These are phyloP conservation scores for Clonostachys chloroleuca DNA, from an alignment of 2,329 filamentous ascomycete genomes.

Conservation along the genomic window DNA sequence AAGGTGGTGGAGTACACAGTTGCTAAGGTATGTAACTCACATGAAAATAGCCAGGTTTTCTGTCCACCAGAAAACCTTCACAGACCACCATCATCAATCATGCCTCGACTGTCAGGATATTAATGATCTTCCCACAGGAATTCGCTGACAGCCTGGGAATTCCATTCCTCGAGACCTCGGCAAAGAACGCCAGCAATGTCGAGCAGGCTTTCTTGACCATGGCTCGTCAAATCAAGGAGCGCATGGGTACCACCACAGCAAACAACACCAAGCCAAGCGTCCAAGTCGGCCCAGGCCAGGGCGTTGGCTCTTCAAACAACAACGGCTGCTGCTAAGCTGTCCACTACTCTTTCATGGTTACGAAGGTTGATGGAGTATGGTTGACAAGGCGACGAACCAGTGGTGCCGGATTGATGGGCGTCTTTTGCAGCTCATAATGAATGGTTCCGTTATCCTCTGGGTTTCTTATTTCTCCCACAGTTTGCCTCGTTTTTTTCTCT, in stretches of 20 bases:
- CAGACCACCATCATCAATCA: neutral
- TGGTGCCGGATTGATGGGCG: neutral
- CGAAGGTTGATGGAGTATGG: neutral
- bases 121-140: slow-evolving; percentile 62
- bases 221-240: slow-evolving; percentile 99
- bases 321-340: slow-evolving; percentile 81
- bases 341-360: neutral
- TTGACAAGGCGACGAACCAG: neutral
- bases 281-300: slow-evolving; percentile 91
- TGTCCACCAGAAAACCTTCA: neutral
- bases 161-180: slow-evolving; percentile 98
- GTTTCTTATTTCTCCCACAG: neutral
- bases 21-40: slow-evolving; percentile 70
- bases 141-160: slow-evolving; percentile 98
- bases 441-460: neutral
- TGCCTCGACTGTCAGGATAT: neutral
- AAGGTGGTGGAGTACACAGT: slow-evolving; percentile 99
- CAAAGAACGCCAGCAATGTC: slow-evolving; percentile 99
- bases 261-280: slow-evolving; percentile 99
- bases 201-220: slow-evolving; percentile 99
- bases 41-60: neutral
- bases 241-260: slow-evolving; percentile 92
- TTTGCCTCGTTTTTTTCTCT: neutral
- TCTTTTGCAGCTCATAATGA: neutral
- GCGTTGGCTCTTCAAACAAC: slow-evolving; percentile 81